Evolutionary conservation across 345 rosid genomes (phyloP), one percentile per base, ranked within the genome.

Genomic region (Gynandropsis gynandra): DNA sequence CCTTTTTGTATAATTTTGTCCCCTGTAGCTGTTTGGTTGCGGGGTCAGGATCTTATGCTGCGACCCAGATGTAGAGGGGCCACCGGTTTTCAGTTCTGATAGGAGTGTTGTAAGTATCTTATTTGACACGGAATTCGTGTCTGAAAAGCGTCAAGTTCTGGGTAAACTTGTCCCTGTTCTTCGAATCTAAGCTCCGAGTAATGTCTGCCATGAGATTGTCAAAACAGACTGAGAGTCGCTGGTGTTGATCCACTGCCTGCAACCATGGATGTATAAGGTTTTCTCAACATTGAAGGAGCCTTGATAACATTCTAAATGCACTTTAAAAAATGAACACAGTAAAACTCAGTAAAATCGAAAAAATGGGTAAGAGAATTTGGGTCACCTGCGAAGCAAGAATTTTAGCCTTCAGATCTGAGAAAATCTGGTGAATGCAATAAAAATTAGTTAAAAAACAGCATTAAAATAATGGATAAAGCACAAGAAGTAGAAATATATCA

Each of bases 111-210:
- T 33, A 49, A 8, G 24, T 5, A 20, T 53, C 42, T 52, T 85
- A 87, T 64, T 87, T 88, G 41, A 76, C 78, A 31, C 95, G 95
- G 61, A 88, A 88, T 66, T 93, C 99, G 14, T 81, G 76, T 70
- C 99, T 80, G 75, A 93, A 88, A 16, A 81, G 66, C 16, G 82
- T 83, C 56, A 93, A 67, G 63, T 83, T 88, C 73, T 93, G 99
- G 46, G 97, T 88, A 74, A 88, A 93, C 69, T 80, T 83, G 71
- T 93, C 99, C 69, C 90, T 78, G 82, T 93, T 93, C 81, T 81
- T 93, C 20, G 94, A 78, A 66, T 93, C 97, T 59, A 88, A 57
- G 47, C 94, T 74, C 56, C 95, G 80, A 9, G 74, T 81, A 29
- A 93, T 90, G 75, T 93, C 94, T 8, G 77, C 62, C 99, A 93